Evolutionary conservation across 345 rosid genomes (phyloP).

Genomic region (Gynandropsis gynandra): DNA sequence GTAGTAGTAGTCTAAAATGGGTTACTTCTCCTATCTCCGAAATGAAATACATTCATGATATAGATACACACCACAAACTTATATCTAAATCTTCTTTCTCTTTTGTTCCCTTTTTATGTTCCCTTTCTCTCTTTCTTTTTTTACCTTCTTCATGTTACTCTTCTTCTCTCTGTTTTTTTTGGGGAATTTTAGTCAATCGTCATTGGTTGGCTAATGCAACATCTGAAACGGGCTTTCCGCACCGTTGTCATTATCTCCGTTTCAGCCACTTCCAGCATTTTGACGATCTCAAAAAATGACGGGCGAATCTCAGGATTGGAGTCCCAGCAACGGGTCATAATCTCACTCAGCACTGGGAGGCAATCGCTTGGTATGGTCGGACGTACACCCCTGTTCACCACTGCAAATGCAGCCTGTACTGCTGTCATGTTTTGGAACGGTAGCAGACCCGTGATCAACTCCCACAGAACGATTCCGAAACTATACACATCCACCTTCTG

Average conservation of each 20-base stretch:
- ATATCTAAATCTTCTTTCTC: constrained; percentile 31
- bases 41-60: constrained; percentile 22
- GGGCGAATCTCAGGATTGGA: constrained; percentile 36
- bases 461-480: constrained; percentile 57
- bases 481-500: constrained; percentile 54
- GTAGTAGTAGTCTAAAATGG: constrained; percentile 10
- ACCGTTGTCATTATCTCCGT: constrained; percentile 34
- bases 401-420: constrained; percentile 37
- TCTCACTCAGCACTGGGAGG: constrained; percentile 37
- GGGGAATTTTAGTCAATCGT: constrained; percentile 29
- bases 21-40: constrained; percentile 31
- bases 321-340: constrained; percentile 45
- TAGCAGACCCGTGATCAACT: constrained; percentile 36
- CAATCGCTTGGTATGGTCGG: constrained; percentile 37
- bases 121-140: constrained; percentile 14
- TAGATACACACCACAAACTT: constrained; percentile 42
- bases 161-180: constrained; percentile 6
- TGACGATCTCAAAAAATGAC: constrained; percentile 32
- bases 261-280: constrained; percentile 35
- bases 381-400: constrained; percentile 35
- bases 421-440: constrained; percentile 42
- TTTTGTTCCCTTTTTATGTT: constrained; percentile 9
- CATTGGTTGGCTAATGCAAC: constrained; percentile 42
- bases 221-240: constrained; percentile 45
- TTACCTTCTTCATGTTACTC: constrained; percentile 10